A percentile compares a stretch with the other conserved stretches of the same genome.
Conservation (phyloP, 2,329 filamentous ascomycete genomes). For the Colletotrichum plurivorum region DNA sequence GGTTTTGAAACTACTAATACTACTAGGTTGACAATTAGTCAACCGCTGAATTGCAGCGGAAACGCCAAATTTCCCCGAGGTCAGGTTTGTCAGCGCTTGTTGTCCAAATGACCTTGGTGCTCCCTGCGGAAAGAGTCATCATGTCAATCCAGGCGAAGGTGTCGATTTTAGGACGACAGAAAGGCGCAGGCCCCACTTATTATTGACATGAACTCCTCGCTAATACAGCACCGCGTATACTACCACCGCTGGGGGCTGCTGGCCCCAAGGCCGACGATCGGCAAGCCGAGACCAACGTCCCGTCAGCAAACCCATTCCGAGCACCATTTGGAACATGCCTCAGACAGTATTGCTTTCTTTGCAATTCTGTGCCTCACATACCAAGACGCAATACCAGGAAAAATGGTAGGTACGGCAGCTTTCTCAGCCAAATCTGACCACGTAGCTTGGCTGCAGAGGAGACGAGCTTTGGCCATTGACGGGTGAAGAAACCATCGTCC, state of each 20-base stretch:
- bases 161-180: slow-evolving; percentile 11
- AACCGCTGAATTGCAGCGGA: slow-evolving; percentile 5
- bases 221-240: too few relatives aligned
- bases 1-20: neutral
- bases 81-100: slow-evolving; percentile 25
- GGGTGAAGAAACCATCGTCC: neutral
- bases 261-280: too few relatives aligned
- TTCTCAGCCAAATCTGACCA: too few relatives aligned
- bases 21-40: neutral
- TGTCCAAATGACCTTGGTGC: slow-evolving; percentile 13
- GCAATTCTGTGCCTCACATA: too few relatives aligned
- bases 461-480: too few relatives aligned
- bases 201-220: slow-evolving; percentile 3
- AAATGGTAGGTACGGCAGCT: too few relatives aligned
- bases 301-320: neutral
- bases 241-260: too few relatives aligned
- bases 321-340: neutral
- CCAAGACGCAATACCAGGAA: too few relatives aligned
- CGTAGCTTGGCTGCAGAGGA: too few relatives aligned
- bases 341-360: neutral
- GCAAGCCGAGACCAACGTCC: too few relatives aligned
- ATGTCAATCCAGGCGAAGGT: slow-evolving; percentile 20
- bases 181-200: slow-evolving; percentile 26
- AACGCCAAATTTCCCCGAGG: neutral
- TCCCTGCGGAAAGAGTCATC: slow-evolving; percentile 25